Evolutionary conservation across 1,284 basidiomycete genomes (phyloP).

Genomic region (Malassezia japonica): DNA sequence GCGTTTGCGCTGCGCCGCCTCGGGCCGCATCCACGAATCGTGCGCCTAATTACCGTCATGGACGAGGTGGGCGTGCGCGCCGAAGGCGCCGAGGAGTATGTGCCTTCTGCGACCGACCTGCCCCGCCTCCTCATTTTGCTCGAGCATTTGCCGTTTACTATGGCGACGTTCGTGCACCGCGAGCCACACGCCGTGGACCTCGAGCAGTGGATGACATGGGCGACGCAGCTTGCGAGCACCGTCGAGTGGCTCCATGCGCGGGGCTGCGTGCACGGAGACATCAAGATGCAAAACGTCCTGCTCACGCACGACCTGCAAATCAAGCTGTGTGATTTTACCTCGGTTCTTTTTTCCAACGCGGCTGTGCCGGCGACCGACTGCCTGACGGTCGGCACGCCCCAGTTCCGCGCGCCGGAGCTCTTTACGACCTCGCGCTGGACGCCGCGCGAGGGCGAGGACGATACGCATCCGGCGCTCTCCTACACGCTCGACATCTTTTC

Average conservation of each 20-base stretch:
- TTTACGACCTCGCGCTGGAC: constrained; percentile 28
- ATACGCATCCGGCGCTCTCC: constrained; percentile 28
- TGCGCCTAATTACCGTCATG: constrained; percentile 35
- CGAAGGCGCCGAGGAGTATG: not conserved
- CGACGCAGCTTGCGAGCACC: constrained; percentile 26
- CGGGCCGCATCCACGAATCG: constrained; percentile 38
- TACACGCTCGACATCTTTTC: constrained; percentile 42
- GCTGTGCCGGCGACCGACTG: constrained; percentile 32
- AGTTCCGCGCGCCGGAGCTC: constrained; percentile 43
- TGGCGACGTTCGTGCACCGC: constrained; percentile 24
- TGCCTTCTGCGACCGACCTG: constrained; percentile 18
- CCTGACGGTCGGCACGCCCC: constrained; percentile 40
- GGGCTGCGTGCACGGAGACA: constrained; percentile 42
- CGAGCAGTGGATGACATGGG: constrained; percentile 37
- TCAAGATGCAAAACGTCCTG: constrained; percentile 46
- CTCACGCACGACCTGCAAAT: constrained; percentile 30
- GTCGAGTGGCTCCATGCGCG: constrained; percentile 35
- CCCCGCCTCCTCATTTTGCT: constrained; percentile 42
- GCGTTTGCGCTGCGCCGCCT: constrained; percentile 41
- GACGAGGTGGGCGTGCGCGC: constrained; percentile 35
- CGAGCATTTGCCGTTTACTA: constrained; percentile 36
- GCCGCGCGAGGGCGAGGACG: constrained; percentile 31
- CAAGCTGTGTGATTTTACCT: constrained; percentile 46
- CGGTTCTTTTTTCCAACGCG: constrained; percentile 41
- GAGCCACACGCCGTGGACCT: constrained; percentile 25